Conservation (phyloP, 805 yeast genomes). For the Candida hungchunana region DNA sequence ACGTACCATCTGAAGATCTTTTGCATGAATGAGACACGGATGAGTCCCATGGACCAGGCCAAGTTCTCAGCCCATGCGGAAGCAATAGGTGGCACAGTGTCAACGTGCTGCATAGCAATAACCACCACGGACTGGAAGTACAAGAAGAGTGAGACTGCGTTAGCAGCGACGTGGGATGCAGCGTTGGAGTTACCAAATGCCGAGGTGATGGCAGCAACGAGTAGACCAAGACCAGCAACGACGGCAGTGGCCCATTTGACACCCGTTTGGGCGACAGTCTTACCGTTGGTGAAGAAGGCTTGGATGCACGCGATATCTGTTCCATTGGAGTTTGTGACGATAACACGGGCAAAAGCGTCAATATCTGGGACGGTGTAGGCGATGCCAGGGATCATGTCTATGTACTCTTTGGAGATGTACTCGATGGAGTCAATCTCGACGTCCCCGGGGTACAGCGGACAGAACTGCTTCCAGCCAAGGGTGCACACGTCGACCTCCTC, state of each 20-base stretch:
- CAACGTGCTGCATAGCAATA: conserved; percentile 80
- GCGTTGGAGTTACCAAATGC: conserved; percentile 85
- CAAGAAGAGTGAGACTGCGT: conserved; percentile 74
- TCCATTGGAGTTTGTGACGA: conserved; percentile 56
- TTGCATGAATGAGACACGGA: conserved; percentile 78
- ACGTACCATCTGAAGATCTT: conserved; percentile 78
- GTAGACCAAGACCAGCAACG: conserved; percentile 81
- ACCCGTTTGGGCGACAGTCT: conserved; percentile 90
- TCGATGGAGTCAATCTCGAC: conserved; percentile 71
- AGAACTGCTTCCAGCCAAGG: conserved; percentile 74
- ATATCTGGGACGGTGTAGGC: conserved; percentile 90
- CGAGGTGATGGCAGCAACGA: conserved; percentile 77
- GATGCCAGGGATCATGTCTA: conserved; percentile 67
- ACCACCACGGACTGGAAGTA: conserved; percentile 89
- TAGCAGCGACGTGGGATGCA: conserved; percentile 85
- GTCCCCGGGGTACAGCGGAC: conserved; percentile 82
- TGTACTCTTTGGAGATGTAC: conserved; percentile 48
- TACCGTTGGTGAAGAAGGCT: conserved; percentile 81
- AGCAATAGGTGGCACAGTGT: conserved; percentile 87
- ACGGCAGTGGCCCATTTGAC: conserved; percentile 95
- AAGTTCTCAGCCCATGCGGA: conserved; percentile 88
- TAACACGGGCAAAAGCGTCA: conserved; percentile 75
- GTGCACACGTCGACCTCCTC: conserved; percentile 58
- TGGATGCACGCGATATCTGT: conserved; percentile 83
- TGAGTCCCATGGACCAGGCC: conserved; percentile 94